These are phyloP conservation scores for Samsoniella hepiali DNA, from an alignment of 2,329 filamentous ascomycete genomes.

Conservation along the genomic window DNA sequence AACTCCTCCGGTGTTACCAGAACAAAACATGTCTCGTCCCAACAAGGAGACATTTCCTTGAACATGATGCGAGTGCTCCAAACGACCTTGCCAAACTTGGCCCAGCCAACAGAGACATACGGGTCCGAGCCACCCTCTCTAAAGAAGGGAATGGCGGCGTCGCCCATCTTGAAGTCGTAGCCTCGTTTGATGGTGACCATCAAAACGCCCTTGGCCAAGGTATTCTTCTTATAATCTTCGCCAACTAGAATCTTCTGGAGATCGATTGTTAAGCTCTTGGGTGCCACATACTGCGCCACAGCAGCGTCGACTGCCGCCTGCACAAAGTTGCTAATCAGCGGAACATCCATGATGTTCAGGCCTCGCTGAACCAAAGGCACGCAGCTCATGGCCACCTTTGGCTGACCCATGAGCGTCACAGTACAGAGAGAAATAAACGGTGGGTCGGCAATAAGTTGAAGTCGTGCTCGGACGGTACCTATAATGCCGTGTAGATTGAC, in stretches of 20 bases:
- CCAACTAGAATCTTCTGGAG: slow-evolving; percentile 75
- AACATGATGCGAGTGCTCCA: slow-evolving; percentile 59
- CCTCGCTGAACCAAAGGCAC: slow-evolving; percentile 66
- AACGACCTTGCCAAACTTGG: slow-evolving; percentile 69
- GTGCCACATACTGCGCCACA: slow-evolving; percentile 71
- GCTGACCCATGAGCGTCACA: slow-evolving; percentile 70
- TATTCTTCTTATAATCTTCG: slow-evolving; percentile 77
- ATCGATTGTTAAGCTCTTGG: slow-evolving; percentile 70
- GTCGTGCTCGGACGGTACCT: slow-evolving; percentile 64
- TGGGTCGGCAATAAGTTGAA: slow-evolving; percentile 72
- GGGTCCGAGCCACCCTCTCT: slow-evolving; percentile 62
- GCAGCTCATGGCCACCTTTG: slow-evolving; percentile 67
- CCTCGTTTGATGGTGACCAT: slow-evolving; percentile 65
- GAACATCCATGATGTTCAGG: slow-evolving; percentile 72
- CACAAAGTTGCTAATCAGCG: slow-evolving; percentile 71
- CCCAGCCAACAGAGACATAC: slow-evolving; percentile 72
- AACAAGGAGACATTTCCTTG: slow-evolving; percentile 63
- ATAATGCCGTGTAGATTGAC: slow-evolving; percentile 70
- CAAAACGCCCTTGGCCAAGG: slow-evolving; percentile 59
- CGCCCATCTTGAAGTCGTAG: slow-evolving; percentile 68
- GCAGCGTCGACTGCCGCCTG: slow-evolving; percentile 72
- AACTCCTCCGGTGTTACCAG: slow-evolving; percentile 68
- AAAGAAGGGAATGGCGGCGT: slow-evolving; percentile 58
- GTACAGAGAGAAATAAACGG: slow-evolving; percentile 76
- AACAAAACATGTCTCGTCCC: slow-evolving; percentile 69